These are phyloP conservation scores for Cyclotella choctawhatcheeana DNA, from an alignment of 108 stramenopile genomes.

Conservation along the genomic window DNA sequence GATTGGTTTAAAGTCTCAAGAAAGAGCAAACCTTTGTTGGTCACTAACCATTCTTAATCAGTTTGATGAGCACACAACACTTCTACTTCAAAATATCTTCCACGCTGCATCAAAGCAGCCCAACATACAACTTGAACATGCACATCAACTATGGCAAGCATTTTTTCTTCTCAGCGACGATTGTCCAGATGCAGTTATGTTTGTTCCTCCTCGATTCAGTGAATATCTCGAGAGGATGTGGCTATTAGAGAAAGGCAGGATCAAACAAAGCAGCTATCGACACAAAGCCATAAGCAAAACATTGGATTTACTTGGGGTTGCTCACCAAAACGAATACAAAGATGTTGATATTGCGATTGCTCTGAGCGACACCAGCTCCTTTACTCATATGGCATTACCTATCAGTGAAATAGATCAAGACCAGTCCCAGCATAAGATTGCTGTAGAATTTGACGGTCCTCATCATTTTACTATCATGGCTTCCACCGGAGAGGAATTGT, in stretches of 20 bases:
- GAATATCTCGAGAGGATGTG: constrained; percentile 70
- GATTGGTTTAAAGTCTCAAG: constrained; percentile 68
- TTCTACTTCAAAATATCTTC: constrained; percentile 67
- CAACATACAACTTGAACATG: constrained; percentile 83
- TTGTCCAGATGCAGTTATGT: constrained; percentile 62
- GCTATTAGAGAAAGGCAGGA: constrained; percentile 73
- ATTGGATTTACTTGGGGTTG: constrained; percentile 77
- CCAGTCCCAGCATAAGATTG: constrained; percentile 54
- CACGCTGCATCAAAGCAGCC: constrained; percentile 48
- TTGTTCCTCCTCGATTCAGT: constrained; percentile 63
- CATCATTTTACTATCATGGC: constrained; percentile 78
- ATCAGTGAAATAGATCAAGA: constrained; percentile 48
- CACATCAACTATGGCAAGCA: constrained; percentile 91
- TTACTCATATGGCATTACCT: constrained; percentile 61
- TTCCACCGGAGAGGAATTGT: constrained; percentile 32
- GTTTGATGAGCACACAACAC: constrained; percentile 48
- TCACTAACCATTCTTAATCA: constrained; percentile 75
- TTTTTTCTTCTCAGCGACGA: constrained; percentile 71
- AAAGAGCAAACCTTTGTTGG: constrained; percentile 88
- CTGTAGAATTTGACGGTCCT: constrained; percentile 91
- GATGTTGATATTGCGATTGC: constrained; percentile 91
- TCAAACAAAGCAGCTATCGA: constrained; percentile 77
- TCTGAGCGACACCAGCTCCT: constrained; percentile 65
- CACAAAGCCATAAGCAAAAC: constrained; percentile 79
- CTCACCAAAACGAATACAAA: constrained; percentile 86